Base-by-base conservation (phyloP, 2,329 filamentous ascomycete genomes). In the Catunica adiposa region DNA sequence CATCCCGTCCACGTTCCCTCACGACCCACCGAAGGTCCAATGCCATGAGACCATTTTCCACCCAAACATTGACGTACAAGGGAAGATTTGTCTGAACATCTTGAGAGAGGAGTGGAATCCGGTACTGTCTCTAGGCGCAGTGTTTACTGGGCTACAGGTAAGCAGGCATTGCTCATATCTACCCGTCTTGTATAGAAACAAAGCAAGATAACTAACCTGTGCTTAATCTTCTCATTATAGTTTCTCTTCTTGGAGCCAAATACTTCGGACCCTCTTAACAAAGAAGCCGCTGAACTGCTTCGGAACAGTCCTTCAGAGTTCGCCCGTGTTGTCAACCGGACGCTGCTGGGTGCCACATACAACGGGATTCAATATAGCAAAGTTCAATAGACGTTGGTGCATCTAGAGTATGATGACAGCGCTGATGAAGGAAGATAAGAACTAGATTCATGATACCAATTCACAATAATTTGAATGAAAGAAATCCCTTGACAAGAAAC, bases 11-110 rank as follows among this genome's bases (percentile, higher is more conserved):
- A 92, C 86, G 72, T 98, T 95, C 71, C 92, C 92, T 0, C 92
- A 97, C 71, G 89, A 97, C 68, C 89, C 92, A 60, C 92, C 92
- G 20, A 97, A 97, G 71, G 92, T 98, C 63, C 92, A 86, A 66
- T 97, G 92, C 72, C 85, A 83, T 62, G 87, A 98, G 71, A 97
- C 95, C 76, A 97, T 98, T 64, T 98, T 98, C 72, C 92, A 98
- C 68, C 92, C 92, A 4, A 98, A 98, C 70, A 98, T 98, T 67
- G 92, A 98, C 66, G 77, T 95, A 42, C 88, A 97, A 67, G 92
- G 92, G 63, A 98, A 98, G 67, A 89, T 98, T 60, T 98, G 92
- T 73, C 72, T 98, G 65, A 98, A 98, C 68, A 98, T 98, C 64
- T 70, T 98, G 65, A 77, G 92, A 60, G 92, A 98, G 72, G 92